These are phyloP conservation scores for Dinochytrium kinnereticum DNA, from an alignment of 371 early-diverging fungal species.

Conservation along the genomic window DNA sequence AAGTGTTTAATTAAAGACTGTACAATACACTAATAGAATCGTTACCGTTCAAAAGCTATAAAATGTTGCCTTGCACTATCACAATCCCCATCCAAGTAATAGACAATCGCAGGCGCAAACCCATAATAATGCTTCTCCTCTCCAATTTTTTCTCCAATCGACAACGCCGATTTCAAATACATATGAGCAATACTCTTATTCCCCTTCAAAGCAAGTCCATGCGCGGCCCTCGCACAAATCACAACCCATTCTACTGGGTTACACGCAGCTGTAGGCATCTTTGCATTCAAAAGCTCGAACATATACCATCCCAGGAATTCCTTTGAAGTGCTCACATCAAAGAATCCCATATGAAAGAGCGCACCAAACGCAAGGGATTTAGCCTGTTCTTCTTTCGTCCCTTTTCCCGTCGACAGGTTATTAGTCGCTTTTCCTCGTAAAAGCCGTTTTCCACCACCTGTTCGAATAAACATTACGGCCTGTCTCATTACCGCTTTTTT, in stretches of 20 bases:
- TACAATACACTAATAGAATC: no score
- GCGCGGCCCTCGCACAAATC: neutral
- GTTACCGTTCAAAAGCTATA: no score
- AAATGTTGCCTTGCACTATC: no score
- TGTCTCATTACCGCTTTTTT: neutral
- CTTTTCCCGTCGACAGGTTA: neutral
- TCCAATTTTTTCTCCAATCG: neutral
- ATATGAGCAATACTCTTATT: neutral
- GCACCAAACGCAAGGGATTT: neutral
- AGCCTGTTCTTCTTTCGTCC: neutral
- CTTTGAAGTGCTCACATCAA: neutral
- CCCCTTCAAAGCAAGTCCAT: neutral
- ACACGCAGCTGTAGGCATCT: neutral
- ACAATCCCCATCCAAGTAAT: no score
- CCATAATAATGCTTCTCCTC: neutral
- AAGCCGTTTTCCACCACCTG: neutral
- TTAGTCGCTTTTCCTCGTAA: neutral
- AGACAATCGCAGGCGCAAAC: no score
- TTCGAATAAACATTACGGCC: neutral
- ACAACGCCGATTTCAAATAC: neutral
- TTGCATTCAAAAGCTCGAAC: constrained; percentile 1
- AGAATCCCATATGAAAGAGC: neutral
- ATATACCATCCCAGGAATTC: neutral
- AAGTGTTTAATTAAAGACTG: neutral
- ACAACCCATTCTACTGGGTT: neutral